These are phyloP conservation scores for Chaetoceros muelleri DNA, from an alignment of 108 stramenopile species.

Conservation along the genomic window DNA sequence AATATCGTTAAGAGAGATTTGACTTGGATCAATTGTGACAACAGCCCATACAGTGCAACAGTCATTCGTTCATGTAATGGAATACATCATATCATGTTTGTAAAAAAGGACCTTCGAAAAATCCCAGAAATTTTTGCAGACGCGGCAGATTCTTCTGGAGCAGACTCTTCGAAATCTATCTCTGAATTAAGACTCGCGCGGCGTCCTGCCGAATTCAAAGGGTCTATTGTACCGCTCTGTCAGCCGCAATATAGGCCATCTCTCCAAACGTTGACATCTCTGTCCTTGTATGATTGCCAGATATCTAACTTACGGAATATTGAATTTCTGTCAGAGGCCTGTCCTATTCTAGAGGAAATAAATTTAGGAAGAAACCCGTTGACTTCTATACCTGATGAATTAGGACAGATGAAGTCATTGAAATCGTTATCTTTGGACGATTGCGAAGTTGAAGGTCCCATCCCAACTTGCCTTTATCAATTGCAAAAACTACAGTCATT, in stretches of 20 bases:
- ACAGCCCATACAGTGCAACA: too few species aligned
- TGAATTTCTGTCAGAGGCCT: constrained; percentile 11
- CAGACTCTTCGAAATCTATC: background rate
- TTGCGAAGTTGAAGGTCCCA: constrained; percentile 30
- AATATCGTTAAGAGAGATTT: too few species aligned
- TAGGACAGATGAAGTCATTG: constrained; percentile 20
- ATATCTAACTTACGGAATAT: constrained; percentile 25
- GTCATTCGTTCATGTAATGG: too few species aligned
- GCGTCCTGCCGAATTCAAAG: constrained; percentile 35
- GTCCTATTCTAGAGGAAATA: constrained; percentile 31
- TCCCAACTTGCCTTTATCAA: constrained; percentile 24
- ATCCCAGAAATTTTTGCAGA: constrained; percentile 49
- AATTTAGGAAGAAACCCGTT: constrained; percentile 59
- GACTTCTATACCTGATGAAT: constrained; percentile 23
- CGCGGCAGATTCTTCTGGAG: constrained; percentile 15
- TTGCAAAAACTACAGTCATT: constrained; percentile 26
- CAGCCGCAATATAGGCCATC: constrained; percentile 32
- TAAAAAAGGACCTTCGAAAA: constrained; percentile 64
- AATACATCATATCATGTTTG: constrained; percentile 48
- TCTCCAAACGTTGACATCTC: constrained; percentile 21
- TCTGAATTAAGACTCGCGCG: constrained; percentile 14
- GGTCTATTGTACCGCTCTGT: constrained; percentile 26
- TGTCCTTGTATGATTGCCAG: constrained; percentile 53
- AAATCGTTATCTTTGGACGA: constrained; percentile 54
- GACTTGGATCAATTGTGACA: too few species aligned